Base-by-base conservation (phyloP, 768 basidiomycete species). In the Tulasnella sp. region DNA sequence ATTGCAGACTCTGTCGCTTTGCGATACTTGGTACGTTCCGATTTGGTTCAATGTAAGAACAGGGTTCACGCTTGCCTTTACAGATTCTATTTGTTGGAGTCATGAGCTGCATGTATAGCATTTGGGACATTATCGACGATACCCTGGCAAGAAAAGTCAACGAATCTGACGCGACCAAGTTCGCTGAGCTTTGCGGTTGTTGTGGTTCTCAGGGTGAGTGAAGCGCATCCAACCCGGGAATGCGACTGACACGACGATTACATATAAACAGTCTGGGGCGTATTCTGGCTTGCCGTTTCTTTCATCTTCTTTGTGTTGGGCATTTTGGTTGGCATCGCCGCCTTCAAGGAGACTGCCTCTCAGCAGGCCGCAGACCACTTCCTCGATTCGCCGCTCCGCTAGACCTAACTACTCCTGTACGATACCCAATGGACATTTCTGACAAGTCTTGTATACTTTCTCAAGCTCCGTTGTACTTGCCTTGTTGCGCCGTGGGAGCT, bases 61-160 rank as follows among this genome's bases (percentile, higher is more conserved):
- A 27, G 15, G 12, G 12, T 27, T 32, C 35, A 53, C 25, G 25
- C 17, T 3, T 25, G 27, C 32, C 21, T 49, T 29, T 5, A 12
- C 52, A 86, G 85, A 73, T 90, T 9, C 67, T 91, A 23, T 91
- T 91, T 67, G 79, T 91, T 32, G 88, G 88, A 15, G 79, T 80
- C 60, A 91, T 91, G 88, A 86, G 84, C 6, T 86, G 84, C 68
- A 72, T 91, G 72, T 91, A 91, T 63, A 83, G 80, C 49, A 74
- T 89, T 1, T 93, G 87, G 85, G 91, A 94, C 63, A 83, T 94
- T 31, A 64, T 58, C 84, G 90, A 89, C 67, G 88, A 91, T 63
- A 91, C 88, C 9, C 78, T 90, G 49, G 78, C 82, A 2, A 75
- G 87, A 43, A 89, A 89, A 67, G 52, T 86, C 60, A 91, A 92